These are phyloP conservation scores for Venturia aucupariae DNA, from an alignment of 2,329 filamentous ascomycete species.

Conservation along the genomic window DNA sequence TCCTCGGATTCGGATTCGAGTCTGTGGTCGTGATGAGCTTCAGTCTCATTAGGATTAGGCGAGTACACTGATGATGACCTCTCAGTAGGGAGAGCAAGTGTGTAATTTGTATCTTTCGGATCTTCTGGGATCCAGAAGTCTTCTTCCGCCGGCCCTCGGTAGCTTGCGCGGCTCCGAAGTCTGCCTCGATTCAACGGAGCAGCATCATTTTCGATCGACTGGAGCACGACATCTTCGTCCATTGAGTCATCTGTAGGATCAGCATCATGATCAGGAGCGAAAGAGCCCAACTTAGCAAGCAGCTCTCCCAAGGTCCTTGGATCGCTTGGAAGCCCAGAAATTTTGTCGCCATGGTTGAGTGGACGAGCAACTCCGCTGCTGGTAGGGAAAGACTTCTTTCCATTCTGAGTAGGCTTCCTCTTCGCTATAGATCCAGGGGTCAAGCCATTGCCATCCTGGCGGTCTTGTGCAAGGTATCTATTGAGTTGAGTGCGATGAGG, in stretches of 20 bases:
- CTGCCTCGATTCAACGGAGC: not conserved
- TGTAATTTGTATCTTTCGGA: not conserved
- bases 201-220: not conserved
- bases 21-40: not conserved
- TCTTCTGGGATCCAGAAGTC: not conserved
- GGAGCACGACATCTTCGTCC: not conserved
- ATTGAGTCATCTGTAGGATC: not conserved
- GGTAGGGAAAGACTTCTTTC: too few relatives aligned
- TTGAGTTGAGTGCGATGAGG: slow-evolving; percentile 1
- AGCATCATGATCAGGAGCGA: not conserved
- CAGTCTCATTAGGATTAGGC: not conserved
- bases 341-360: not conserved
- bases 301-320: not conserved
- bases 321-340: not conserved
- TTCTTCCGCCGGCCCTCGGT: not conserved
- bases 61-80: not conserved
- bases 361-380: too few relatives aligned
- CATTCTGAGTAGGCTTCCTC: not conserved
- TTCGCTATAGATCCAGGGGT: not conserved
- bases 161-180: not conserved
- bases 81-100: not conserved
- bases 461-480: not conserved
- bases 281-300: slow-evolving; percentile 3
- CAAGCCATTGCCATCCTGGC: not conserved
- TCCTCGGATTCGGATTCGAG: not conserved